Percentiles rank a stretch among this genome's conserved stretches.
Evolutionary conservation across 768 basidiomycete genomes (phyloP).

Genomic region (Tricholoma furcatifolium): DNA sequence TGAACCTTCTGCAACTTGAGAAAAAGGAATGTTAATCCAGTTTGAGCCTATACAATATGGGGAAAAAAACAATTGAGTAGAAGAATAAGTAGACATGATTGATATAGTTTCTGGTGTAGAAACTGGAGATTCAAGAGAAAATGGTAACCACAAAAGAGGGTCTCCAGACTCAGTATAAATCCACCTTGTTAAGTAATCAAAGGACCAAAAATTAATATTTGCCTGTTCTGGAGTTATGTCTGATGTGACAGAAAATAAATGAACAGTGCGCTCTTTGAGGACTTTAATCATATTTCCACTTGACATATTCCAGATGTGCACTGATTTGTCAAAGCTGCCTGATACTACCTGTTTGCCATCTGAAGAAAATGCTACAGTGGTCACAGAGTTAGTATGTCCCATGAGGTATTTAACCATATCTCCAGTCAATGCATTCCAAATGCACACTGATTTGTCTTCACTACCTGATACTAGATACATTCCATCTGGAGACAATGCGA

Average conservation of each 20-base stretch:
- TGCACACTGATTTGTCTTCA: not conserved
- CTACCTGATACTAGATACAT: not conserved
- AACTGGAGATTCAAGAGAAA: not conserved
- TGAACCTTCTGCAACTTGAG: too few relatives aligned
- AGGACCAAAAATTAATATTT: not conserved
- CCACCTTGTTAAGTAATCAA: not conserved
- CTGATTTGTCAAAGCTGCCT: not conserved
- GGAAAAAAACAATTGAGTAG: not conserved
- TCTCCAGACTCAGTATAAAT: not conserved
- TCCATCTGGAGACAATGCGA: not conserved
- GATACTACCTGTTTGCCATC: not conserved
- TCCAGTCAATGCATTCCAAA: not conserved
- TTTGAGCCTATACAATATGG: not conserved
- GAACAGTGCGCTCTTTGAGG: too few relatives aligned
- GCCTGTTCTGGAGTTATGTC: too few relatives aligned
- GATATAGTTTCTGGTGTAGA: not conserved
- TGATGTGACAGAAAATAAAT: too few relatives aligned
- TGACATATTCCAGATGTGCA: not conserved
- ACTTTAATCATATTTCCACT: too few relatives aligned
- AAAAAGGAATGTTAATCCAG: not conserved
- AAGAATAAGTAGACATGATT: not conserved
- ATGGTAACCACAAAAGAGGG: not conserved
- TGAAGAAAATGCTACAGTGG: not conserved
- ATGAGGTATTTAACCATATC: not conserved
- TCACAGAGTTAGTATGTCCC: not conserved